Base-by-base conservation (phyloP, 331 rosid genomes). In the Arachis monticola region DNA sequence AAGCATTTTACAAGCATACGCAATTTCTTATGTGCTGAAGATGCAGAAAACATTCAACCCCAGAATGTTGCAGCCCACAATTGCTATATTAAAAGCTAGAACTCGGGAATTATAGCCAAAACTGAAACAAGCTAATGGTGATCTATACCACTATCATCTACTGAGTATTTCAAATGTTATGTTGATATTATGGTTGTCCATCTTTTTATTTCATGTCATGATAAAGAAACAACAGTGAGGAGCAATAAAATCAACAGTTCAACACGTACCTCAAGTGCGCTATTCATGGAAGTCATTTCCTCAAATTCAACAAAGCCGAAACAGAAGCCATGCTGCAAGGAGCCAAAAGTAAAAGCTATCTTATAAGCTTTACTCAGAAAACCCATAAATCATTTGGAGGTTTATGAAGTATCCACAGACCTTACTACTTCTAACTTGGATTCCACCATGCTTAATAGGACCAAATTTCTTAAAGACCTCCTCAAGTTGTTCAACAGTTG, bases 371-470 rank as follows among this genome's bases (percentile, higher is more conserved):
- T 68, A 80, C 80, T 73, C 80, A 69, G 67, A 77, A 10, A 70
- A 81, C 64, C 11, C 66, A 75, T 57, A 62, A 42, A 30, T 59
- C 38, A 44, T 59, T 80, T 70, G 44, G 59, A 72, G 69, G 47
- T 52, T 78, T 64, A 64, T 77, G 67, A 50, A 67, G 57, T 13
- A 38, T 61, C 75, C 70, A 69, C 77, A 17, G 41, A 94, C 99
- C 99, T 92, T 94, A 78, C 92, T 94, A 79, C 97, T 94, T 86
- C 99, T 87, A 68, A 94, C 99, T 92, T 94, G 99, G 84, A 94
- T 88, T 63, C 99, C 99, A 58, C 84, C 95, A 27, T 32, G 93
- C 88, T 94, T 94, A 77, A 94, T 94, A 77, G 93, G 84, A 69
- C 99, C 99, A 81, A 88, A 88, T 85, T 90, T 90, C 83, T 90